Conservation (phyloP, 2,329 filamentous ascomycete species). For the Xylaria sp. region DNA sequence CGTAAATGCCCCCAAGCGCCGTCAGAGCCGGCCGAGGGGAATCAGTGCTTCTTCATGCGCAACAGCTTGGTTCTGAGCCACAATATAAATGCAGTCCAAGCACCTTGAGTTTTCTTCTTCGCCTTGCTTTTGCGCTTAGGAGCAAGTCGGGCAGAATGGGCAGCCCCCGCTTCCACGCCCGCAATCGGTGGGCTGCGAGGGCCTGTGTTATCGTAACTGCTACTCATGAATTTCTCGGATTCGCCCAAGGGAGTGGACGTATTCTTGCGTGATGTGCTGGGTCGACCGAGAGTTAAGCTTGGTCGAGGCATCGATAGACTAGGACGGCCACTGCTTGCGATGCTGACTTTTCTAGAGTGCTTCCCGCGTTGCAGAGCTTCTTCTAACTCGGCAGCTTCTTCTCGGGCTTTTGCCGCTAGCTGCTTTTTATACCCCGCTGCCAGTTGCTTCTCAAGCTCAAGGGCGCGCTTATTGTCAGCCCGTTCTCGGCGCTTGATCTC, state of each 20-base stretch:
- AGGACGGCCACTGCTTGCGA: slow-evolving; percentile 39
- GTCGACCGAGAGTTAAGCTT: slow-evolving; percentile 34
- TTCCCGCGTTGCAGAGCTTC: slow-evolving; percentile 40
- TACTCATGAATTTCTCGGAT: slow-evolving; percentile 54
- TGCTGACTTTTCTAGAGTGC: slow-evolving; percentile 41
- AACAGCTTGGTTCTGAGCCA: slow-evolving; percentile 67
- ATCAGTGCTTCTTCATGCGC: slow-evolving; percentile 43
- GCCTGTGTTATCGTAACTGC: slow-evolving; percentile 53
- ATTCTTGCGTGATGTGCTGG: slow-evolving; percentile 38
- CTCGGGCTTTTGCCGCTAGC: slow-evolving; percentile 48
- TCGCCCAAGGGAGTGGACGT: slow-evolving; percentile 30
- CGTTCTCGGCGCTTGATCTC: slow-evolving; percentile 64
- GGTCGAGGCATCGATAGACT: slow-evolving; percentile 38
- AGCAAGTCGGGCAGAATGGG: slow-evolving; percentile 53
- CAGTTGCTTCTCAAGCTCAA: slow-evolving; percentile 55
- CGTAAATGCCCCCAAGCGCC: background rate
- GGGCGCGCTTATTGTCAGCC: slow-evolving; percentile 61
- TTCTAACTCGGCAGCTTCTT: slow-evolving; percentile 43
- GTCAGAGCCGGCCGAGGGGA: background rate
- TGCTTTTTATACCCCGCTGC: slow-evolving; percentile 53
- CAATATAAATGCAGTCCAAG: slow-evolving; percentile 68
- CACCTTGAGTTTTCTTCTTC: slow-evolving; percentile 65
- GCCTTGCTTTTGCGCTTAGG: slow-evolving; percentile 51
- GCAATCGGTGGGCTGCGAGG: slow-evolving; percentile 37
- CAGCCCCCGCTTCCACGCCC: slow-evolving; percentile 42